phyloP scores from a whole-genome alignment of 2,329 filamentous ascomycete species.

The Fonsecaea pugnacius region DNA sequence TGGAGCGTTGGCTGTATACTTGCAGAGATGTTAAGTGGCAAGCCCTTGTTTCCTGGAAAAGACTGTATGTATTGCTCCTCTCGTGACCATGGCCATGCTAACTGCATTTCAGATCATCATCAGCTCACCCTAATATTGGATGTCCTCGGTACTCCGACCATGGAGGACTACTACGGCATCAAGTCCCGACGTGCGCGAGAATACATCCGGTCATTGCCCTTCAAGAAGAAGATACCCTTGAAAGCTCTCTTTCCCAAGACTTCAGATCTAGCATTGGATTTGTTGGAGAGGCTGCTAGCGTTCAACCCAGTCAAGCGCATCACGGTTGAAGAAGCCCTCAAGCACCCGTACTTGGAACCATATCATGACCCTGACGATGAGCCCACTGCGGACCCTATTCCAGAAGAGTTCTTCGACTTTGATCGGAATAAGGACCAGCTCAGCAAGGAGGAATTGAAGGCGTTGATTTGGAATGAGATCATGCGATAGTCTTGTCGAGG shows the following conservation, averaged over 20 bases:
- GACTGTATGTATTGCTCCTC: constrained; percentile 71
- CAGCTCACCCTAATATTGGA: constrained; percentile 96
- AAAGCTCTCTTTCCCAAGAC: constrained; percentile 97
- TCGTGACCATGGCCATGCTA: constrained; percentile 3
- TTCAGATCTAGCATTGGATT: constrained; percentile 92
- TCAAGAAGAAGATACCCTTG: constrained; percentile 99
- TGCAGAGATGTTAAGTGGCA: constrained; percentile 98
- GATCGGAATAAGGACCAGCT: constrained; percentile 99
- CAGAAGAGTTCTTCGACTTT: constrained; percentile 99
- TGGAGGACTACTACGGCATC: constrained; percentile 99
- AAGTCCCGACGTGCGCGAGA: constrained; percentile 96
- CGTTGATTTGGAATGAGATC: constrained; percentile 95
- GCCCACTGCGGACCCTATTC: constrained; percentile 93
- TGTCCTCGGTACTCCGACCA: constrained; percentile 94
- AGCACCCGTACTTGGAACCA: constrained; percentile 96
- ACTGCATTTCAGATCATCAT: constrained; percentile 74
- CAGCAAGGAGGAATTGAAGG: constrained; percentile 97
- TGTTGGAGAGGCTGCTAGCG: constrained; percentile 91
- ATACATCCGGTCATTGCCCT: constrained; percentile 96
- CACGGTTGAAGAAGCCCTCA: constrained; percentile 93
- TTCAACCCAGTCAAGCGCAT: constrained; percentile 99
- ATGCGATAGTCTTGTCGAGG: constrained; percentile 60
- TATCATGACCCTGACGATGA: constrained; percentile 99
- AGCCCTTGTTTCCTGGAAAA: constrained; percentile 97
- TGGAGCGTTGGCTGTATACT: constrained; percentile 99